Evolutionary conservation across 352 stramenopile genomes (phyloP).

Genomic region (Globisporangium rhizosaccharum): DNA sequence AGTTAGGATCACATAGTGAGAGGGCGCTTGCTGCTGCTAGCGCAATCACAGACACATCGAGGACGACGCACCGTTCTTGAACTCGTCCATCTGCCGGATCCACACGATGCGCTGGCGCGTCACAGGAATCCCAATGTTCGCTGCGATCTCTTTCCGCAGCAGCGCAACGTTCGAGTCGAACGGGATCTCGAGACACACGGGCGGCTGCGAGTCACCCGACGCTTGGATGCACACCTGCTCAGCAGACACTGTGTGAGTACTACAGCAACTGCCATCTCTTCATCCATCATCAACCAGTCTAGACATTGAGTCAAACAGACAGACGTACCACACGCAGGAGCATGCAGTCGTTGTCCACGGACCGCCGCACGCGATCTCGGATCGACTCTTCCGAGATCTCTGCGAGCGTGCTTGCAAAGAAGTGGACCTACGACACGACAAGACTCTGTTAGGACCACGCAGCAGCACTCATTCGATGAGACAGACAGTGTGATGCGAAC

Average conservation of each 20-base stretch:
- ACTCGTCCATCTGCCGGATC: slow-evolving; percentile 83
- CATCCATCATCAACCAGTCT: background rate
- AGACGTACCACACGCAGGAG: slow-evolving; percentile 70
- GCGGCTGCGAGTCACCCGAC: slow-evolving; percentile 69
- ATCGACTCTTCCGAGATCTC: slow-evolving; percentile 86
- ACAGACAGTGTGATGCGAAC: slow-evolving; percentile 5
- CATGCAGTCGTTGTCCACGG: slow-evolving; percentile 86
- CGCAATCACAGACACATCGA: too few relatives aligned
- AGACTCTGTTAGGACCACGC: background rate
- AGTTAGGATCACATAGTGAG: background rate
- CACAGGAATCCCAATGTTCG: slow-evolving; percentile 77
- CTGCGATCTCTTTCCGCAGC: slow-evolving; percentile 74
- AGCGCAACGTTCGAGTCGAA: slow-evolving; percentile 72
- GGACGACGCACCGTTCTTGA: slow-evolving; percentile 57
- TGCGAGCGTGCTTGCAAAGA: slow-evolving; percentile 67
- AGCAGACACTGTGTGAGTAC: background rate
- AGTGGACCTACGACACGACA: slow-evolving; percentile 55
- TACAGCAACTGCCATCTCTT: background rate
- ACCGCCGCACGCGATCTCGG: slow-evolving; percentile 71
- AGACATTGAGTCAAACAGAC: background rate
- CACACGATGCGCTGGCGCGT: slow-evolving; percentile 84
- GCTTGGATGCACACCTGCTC: slow-evolving; percentile 75
- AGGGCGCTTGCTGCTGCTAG: too few relatives aligned
- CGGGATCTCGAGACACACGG: slow-evolving; percentile 76
- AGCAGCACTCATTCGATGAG: background rate